Percentiles rank a stretch among this genome's conserved stretches.
These are phyloP conservation scores for Trifolium repens DNA, from an alignment of 306 rosid species.

Conservation along the genomic window DNA sequence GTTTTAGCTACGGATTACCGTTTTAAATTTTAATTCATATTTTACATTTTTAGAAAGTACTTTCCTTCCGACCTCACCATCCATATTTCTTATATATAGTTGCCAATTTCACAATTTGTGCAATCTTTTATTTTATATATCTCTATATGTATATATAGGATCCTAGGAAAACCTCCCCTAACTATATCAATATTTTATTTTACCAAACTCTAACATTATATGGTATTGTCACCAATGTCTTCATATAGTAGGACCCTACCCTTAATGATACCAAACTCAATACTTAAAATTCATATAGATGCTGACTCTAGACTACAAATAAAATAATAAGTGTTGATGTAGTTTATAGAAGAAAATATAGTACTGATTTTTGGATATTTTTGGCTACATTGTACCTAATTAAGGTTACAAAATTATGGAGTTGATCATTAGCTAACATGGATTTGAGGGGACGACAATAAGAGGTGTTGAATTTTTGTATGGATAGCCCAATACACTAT, in stretches of 20 bases:
- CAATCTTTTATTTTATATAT: background rate
- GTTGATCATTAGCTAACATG: conserved; percentile 35
- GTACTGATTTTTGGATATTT: conserved; percentile 11
- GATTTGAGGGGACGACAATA: conserved; percentile 23
- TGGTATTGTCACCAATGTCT: background rate
- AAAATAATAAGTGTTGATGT: conserved; percentile 24
- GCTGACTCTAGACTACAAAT: conserved; percentile 26
- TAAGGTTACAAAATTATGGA: conserved; percentile 19
- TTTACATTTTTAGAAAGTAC: conserved; percentile 23
- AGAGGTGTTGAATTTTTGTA: conserved; percentile 10
- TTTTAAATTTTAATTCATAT: conserved; percentile 40
- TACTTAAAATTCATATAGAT: background rate
- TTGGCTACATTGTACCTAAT: conserved; percentile 30
- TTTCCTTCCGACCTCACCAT: conserved; percentile 9
- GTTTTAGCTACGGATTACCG: conserved; percentile 40
- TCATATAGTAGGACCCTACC: conserved; percentile 10
- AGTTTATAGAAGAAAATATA: conserved; percentile 12
- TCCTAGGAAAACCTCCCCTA: background rate
- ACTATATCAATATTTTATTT: background rate
- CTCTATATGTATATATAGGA: background rate
- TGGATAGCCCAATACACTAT: conserved; percentile 29
- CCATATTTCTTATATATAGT: background rate
- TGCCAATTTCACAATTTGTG: background rate
- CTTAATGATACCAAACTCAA: background rate
- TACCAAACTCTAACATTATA: background rate